Base-by-base conservation (phyloP, 371 early-diverging fungal species). In the Mortierella sp. region DNA sequence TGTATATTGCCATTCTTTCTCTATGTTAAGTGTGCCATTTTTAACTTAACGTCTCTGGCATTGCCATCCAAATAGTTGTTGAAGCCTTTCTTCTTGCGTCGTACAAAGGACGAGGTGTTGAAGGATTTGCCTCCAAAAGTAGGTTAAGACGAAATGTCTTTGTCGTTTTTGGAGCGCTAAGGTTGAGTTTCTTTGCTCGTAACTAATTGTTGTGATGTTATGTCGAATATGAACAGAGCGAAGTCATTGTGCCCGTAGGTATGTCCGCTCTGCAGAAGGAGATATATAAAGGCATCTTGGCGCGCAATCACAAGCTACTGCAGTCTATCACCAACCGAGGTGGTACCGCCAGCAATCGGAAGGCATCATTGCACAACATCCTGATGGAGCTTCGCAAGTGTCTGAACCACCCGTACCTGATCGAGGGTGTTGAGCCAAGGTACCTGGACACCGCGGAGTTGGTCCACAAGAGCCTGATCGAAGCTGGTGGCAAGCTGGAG, bases 401-500 rank as follows among this genome's bases (percentile, higher is more conserved):
- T 64, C 90, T 94, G 72, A 93, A 93, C 24, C 95, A 95, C 66
- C 95, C 95, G 6, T 94, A 90, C 68, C 71, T 95, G n/a, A 83
- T 95, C 15, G 85, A 88, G 64, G 96, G 97, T 31, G 97, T 96
- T 24, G 95, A 95, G 73, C 94, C 34, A 53, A 93, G 53, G 82
- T 87, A 50, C 89, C 92, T 75, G 72, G 87, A 27, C 57, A 80
- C 57, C 88, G 91, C 76, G 75, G 82, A 60, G 60, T 79, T 89
- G 26, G 90, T 93, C 51, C 90, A 92, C 79, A 84, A 90, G 41
- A 89, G 89, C 44, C 71, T 98, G 47, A 86, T 98, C 17, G 86
- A 93, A 50, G 89, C 93, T 6, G 94, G 94, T 51, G 96, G 97
- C 50, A 98, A 97, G 81, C 81, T 98, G 78, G 87, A 86, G n/a